phyloP scores from a whole-genome alignment of 2,329 filamentous ascomycete species.

The Aspergillus ochraceoroseus region DNA sequence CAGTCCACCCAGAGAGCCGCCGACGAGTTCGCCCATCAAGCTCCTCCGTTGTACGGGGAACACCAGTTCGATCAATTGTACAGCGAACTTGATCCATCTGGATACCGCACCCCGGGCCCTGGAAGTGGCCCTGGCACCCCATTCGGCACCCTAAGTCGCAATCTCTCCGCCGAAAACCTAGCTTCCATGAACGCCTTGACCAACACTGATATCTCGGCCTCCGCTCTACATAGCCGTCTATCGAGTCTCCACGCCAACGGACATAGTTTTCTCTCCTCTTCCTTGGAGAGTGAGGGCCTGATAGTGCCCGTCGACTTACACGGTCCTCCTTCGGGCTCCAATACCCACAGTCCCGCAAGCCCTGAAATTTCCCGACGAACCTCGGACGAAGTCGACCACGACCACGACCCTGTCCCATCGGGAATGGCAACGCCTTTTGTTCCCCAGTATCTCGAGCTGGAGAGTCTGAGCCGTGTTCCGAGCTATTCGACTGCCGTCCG shows the following conservation, averaged over 20 bases:
- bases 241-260: conserved; percentile 47
- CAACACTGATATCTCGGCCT: conserved; percentile 55
- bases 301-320: conserved; percentile 29
- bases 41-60: conserved; percentile 88
- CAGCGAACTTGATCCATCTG: conserved; percentile 73
- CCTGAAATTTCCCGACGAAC: conserved; percentile 43
- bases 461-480: conserved; percentile 66
- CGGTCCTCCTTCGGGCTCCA: conserved; percentile 29
- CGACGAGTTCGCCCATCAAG: conserved; percentile 58
- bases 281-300: conserved; percentile 19
- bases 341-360: conserved; percentile 32
- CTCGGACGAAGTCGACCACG: conserved; percentile 47
- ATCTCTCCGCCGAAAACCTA: conserved; percentile 77
- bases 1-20: conserved; percentile 47
- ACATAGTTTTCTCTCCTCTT: conserved; percentile 21
- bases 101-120: conserved; percentile 71
- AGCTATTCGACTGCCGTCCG: conserved; percentile 71
- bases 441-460: conserved; percentile 53
- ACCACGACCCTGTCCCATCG: conserved; percentile 39
- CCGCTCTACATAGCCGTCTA: conserved; percentile 66
- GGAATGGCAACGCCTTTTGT: conserved; percentile 42
- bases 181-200: conserved; percentile 52
- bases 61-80: conserved; percentile 88
- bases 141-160: conserved; percentile 62
- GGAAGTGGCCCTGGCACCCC: conserved; percentile 72